phyloP scores from a whole-genome alignment of 441 rosid genomes.

The Pelargonium citronellum region DNA sequence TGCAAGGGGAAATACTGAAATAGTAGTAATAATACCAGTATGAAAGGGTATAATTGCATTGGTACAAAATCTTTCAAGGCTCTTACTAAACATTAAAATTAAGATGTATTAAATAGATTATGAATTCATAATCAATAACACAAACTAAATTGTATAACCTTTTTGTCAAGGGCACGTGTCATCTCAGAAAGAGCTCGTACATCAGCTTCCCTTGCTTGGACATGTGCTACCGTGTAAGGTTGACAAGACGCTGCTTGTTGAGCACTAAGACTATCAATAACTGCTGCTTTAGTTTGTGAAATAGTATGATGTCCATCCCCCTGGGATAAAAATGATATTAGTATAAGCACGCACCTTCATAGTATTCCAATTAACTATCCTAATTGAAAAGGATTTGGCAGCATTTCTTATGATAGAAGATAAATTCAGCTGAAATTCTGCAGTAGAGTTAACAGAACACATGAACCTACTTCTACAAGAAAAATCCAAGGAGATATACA shows the following conservation, averaged over 20 bases:
- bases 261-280: constrained; percentile 30
- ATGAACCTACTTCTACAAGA: no score
- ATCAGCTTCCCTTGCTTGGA: constrained; percentile 59
- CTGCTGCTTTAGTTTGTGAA: constrained; percentile 37
- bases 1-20: neutral
- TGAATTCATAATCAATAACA: constrained; percentile 3
- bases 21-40: neutral
- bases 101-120: neutral
- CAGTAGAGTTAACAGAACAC: no score
- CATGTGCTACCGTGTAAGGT: constrained; percentile 33
- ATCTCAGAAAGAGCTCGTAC: constrained; percentile 46
- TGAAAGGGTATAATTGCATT: neutral
- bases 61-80: no score
- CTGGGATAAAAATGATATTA: constrained; percentile 30
- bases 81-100: neutral
- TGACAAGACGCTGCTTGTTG: constrained; percentile 40
- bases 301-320: constrained; percentile 32
- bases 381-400: neutral
- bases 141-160: constrained; percentile 34
- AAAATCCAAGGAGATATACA: neutral
- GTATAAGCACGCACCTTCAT: neutral
- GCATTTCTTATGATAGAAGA: neutral
- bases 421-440: no score
- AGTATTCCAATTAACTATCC: neutral
- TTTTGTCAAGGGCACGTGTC: constrained; percentile 45